phyloP scores from a whole-genome alignment of 179 eudicot species.

The Spergularia azorica region DNA sequence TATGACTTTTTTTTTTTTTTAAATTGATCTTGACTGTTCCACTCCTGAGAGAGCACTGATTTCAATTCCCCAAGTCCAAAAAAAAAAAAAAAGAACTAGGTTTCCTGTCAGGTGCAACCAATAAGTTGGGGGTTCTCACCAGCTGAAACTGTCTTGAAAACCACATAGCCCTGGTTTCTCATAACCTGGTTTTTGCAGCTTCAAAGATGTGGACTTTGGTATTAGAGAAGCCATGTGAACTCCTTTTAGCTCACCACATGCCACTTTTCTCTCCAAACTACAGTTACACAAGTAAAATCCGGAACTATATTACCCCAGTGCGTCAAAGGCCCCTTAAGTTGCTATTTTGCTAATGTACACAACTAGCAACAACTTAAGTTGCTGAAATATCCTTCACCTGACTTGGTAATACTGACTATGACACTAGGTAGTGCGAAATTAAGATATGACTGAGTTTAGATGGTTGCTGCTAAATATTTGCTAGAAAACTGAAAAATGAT shows the following conservation, averaged over 20 bases:
- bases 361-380: no score
- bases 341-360: no score
- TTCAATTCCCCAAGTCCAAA: slow-evolving; percentile 4
- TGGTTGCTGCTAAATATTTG: slow-evolving; percentile 5
- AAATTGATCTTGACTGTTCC: slow-evolving; percentile 20
- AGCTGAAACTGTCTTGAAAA: slow-evolving; percentile 64
- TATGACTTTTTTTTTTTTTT: not conserved
- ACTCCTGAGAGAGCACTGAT: slow-evolving; percentile 4
- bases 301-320: no score
- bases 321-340: no score
- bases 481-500: not conserved
- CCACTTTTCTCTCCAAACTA: slow-evolving; percentile 35
- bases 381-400: no score
- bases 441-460: not conserved
- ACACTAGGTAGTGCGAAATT: not conserved
- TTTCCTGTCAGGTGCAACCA: slow-evolving; percentile 22
- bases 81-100: slow-evolving; percentile 24
- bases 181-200: slow-evolving; percentile 37
- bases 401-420: not conserved
- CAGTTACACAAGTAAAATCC: not conserved
- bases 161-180: slow-evolving; percentile 34
- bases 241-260: slow-evolving; percentile 76
- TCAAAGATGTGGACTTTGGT: slow-evolving; percentile 54
- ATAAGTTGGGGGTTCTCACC: slow-evolving; percentile 43
- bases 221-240: slow-evolving; percentile 80